Evolutionary conservation across 495 filamentous ascomycete species (phyloP).

Genomic region (Chaetomidium leptoderma): DNA sequence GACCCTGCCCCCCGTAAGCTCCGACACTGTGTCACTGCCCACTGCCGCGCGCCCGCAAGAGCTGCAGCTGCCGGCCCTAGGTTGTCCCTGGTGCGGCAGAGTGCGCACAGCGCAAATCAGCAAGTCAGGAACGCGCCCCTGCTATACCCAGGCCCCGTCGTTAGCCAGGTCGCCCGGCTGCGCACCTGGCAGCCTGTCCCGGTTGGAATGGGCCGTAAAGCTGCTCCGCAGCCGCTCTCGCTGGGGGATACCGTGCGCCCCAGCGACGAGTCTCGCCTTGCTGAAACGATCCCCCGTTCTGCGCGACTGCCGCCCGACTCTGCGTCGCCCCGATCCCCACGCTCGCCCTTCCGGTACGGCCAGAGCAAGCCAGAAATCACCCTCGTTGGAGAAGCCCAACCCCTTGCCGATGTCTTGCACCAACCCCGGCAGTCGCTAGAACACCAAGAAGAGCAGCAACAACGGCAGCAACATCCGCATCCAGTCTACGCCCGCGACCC

Average conservation of each 20-base stretch:
- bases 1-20: constrained; percentile 25
- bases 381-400: constrained; percentile 29
- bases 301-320: constrained; percentile 33
- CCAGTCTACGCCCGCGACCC: constrained; percentile 10
- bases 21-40: constrained; percentile 35
- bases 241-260: constrained; percentile 38
- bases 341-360: constrained; percentile 48
- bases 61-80: constrained; percentile 14
- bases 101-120: constrained; percentile 29
- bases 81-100: constrained; percentile 27
- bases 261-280: constrained; percentile 32
- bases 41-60: constrained; percentile 36
- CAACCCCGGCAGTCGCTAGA: constrained; percentile 17
- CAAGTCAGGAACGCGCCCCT: constrained; percentile 32
- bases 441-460: constrained; percentile 19
- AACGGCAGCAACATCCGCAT: constrained; percentile 12
- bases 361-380: constrained; percentile 31
- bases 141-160: constrained; percentile 28
- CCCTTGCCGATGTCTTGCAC: constrained; percentile 36
- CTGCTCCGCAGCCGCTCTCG: constrained; percentile 50
- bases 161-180: constrained; percentile 22
- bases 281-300: constrained; percentile 37
- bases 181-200: constrained; percentile 19
- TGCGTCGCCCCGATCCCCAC: constrained; percentile 49
- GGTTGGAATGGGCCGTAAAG: constrained; percentile 50